Evolutionary conservation across 495 filamentous ascomycete genomes (phyloP), one percentile per base, ranked within the genome.

Genomic region (Pseudevernia furfuracea): DNA sequence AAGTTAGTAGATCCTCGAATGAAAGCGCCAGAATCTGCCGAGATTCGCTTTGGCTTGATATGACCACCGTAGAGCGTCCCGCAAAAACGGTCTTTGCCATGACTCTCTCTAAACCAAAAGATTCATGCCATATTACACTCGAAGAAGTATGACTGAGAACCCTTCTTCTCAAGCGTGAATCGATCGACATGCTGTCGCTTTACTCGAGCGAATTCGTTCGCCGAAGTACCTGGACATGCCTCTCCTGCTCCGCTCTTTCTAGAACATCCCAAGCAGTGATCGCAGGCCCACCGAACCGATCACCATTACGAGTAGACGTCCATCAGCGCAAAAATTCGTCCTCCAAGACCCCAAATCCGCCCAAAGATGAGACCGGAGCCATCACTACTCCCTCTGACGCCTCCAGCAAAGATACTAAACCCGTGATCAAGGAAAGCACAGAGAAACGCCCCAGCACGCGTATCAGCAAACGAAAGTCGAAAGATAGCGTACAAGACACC

Each of bases 241-340:
- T 79, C 57, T 74, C 72, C 55, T 72, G 76, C 53, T 66, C 77
- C 65, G 70, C 69, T 48, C 58, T 74, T 37, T 66, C 68, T 32
- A 46, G 64, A n/a, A 34, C 28, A 32, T 67, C 67, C 44, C 71
- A 75, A 49, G 61, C 68, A 62, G 71, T 74, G 55, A 68, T 72
- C 49, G 65, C 76, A 62, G 70, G 76, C 48, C 69, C 72, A 38
- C 69, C 70, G 66, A 70, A 68, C 62, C 68, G 73, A 49, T 66
- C 72, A 62, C 65, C 76, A 61, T 66, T 72, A 62, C 65, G 75
- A 61, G 70, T 72, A 58, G 69, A 72, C 69, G 66, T 75, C 59
- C 81, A 82, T 70, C 80, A 83, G 68, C 78, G 80, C 66, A 79
- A 80, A 65, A 78, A 82, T 69, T 83, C 81, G 44, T 82, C 80